Conservation (phyloP, 148 eudicot genomes). For the Gaultheria prostrata region DNA sequence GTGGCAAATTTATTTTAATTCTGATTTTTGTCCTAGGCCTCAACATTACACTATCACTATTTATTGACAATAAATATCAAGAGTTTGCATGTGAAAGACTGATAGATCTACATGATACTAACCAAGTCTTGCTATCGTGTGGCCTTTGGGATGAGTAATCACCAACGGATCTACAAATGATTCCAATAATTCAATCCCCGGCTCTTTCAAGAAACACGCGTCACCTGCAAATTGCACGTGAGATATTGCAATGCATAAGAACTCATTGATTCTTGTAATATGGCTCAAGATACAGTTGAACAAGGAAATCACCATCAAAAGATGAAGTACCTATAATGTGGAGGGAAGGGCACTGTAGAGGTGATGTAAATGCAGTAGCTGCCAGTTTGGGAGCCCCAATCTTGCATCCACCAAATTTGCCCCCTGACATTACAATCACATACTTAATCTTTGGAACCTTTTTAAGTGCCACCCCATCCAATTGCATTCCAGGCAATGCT, state of each 20-base stretch:
- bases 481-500: constrained; percentile 25
- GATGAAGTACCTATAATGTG: constrained; percentile 31
- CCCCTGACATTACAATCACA: constrained; percentile 35
- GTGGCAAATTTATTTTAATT: neutral
- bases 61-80: too few relatives aligned
- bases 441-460: constrained; percentile 34
- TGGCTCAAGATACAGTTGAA: neutral
- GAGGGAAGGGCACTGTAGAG: constrained; percentile 32
- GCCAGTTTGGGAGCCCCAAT: constrained; percentile 28
- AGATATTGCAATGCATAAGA: neutral
- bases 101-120: neutral
- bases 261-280: neutral
- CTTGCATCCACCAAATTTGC: constrained; percentile 25
- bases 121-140: constrained; percentile 25
- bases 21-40: neutral
- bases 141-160: constrained; percentile 20
- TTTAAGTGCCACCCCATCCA: constrained; percentile 30
- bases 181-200: constrained; percentile 15
- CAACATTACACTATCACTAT: too few relatives aligned
- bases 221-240: constrained; percentile 10
- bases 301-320: neutral
- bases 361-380: constrained; percentile 33
- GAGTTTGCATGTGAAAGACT: neutral
- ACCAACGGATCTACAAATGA: constrained; percentile 20
- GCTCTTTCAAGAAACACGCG: constrained; percentile 8